Evolutionary conservation across 2,329 filamentous ascomycete genomes (phyloP).

Genomic region (Xylaria sp.): DNA sequence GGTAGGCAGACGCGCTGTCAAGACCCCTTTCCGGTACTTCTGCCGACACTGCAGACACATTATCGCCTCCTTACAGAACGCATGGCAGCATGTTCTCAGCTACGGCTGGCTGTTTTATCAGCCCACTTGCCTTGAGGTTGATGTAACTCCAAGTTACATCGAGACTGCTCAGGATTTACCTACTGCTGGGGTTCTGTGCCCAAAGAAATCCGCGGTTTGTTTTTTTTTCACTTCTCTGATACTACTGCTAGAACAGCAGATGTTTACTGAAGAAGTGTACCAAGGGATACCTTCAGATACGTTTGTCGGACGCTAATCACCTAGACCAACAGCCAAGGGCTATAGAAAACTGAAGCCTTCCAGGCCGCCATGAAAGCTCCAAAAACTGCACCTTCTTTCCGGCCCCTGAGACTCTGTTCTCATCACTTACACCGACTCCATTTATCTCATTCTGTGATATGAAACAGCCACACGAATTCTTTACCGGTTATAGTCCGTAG

Average conservation of each 20-base stretch:
- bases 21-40: not conserved
- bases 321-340: not conserved
- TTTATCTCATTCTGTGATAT: not conserved
- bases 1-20: not conserved
- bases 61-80: not conserved
- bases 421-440: not conserved
- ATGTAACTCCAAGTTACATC: too few relatives aligned
- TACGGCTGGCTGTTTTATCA: too few relatives aligned
- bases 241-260: too few relatives aligned
- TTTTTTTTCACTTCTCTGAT: too few relatives aligned
- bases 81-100: too few relatives aligned
- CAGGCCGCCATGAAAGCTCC: not conserved
- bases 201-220: too few relatives aligned
- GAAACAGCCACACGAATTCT: not conserved
- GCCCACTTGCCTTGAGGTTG: too few relatives aligned
- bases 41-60: not conserved
- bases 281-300: too few relatives aligned
- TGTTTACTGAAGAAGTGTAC: too few relatives aligned
- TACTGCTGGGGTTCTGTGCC: too few relatives aligned
- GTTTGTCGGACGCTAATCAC: not conserved
- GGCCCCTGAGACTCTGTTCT: not conserved
- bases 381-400: not conserved
- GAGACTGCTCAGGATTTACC: too few relatives aligned
- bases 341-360: not conserved
- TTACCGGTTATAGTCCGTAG: not conserved